Base-by-base conservation (phyloP, 1,284 basidiomycete species). In the Volvariella surrecta region DNA sequence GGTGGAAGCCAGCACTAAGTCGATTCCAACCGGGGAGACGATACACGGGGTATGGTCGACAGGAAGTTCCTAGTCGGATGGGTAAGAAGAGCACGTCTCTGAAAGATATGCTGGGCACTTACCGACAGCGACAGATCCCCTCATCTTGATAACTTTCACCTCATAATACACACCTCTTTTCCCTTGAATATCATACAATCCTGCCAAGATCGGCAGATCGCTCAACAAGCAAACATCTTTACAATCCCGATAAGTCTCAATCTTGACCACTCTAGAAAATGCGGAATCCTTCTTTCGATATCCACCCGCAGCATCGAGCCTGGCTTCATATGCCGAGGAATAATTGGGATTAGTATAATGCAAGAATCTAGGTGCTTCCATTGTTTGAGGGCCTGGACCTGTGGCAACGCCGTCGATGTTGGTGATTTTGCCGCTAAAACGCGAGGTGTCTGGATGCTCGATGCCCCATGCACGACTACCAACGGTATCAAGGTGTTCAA, bases 1-100 rank as follows among this genome's bases (percentile, higher is more conserved):
- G 67, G 51, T 84, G 81, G 18, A 82, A 63, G 0, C 70, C 82
- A 1, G 73, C 75, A 47, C 79, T 81, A 21, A 73, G 63, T 32
- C 82, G 63, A 52, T 85, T 79, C 81, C 82, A 84, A 0, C 82
- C 82, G n/a, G 82, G 81, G 32, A 82, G 66, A 17, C 81, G 70
- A 62, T 72, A 80, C 0, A 61, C 57, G 3, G 81, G 82, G 50
- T 82, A 82, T 3, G 82, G 81, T 11, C 65, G 64, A 51, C 78
- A 82, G n/a, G 77, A 64, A 4, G 74, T 79, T 3, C 82, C 81
- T 83, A 45, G 21, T 30, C 22, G 31, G 38, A 40, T 22, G 47
- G 22, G 13, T 28, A n/a, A 32, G 4, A 17, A 49, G 16, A 19
- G 10, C 24, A 7, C 4, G 34, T 37, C 18, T 6, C n/a, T 15